phyloP scores from a whole-genome alignment of 306 rosid genomes.

The Cicer judaicum region DNA sequence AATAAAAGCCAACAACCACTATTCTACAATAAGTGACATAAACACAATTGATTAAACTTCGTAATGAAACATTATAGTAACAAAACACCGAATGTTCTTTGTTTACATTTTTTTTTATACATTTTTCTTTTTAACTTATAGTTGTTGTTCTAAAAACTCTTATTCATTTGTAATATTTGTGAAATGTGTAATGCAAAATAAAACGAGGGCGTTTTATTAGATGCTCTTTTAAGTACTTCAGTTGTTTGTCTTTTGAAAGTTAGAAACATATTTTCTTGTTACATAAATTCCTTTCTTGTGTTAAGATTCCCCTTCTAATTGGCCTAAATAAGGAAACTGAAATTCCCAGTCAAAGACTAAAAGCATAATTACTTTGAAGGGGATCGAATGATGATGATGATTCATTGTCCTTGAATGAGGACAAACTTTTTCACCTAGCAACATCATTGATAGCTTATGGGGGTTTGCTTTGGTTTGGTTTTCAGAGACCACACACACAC shows the following conservation, averaged over 20 bases:
- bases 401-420: conserved; percentile 38
- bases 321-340: conserved; percentile 24
- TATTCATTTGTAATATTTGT: too few species aligned
- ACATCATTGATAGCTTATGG: conserved; percentile 38
- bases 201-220: background rate
- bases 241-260: conserved; percentile 25
- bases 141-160: too few species aligned
- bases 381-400: conserved; percentile 27
- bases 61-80: too few species aligned
- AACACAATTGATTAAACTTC: too few species aligned
- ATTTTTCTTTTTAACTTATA: too few species aligned
- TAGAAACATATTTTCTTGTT: conserved; percentile 13
- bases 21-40: too few species aligned
- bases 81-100: too few species aligned
- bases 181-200: too few species aligned
- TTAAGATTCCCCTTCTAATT: conserved; percentile 40
- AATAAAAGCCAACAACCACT: too few species aligned
- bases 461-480: conserved; percentile 36
- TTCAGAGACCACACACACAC: conserved; percentile 35
- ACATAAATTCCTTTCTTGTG: conserved; percentile 26
- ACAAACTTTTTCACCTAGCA: conserved; percentile 31
- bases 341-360: conserved; percentile 46
- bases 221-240: conserved; percentile 9
- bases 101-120: too few species aligned
- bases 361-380: conserved; percentile 38